Conservation (phyloP, 78 protist genomes). For the Guillardia theta region DNA sequence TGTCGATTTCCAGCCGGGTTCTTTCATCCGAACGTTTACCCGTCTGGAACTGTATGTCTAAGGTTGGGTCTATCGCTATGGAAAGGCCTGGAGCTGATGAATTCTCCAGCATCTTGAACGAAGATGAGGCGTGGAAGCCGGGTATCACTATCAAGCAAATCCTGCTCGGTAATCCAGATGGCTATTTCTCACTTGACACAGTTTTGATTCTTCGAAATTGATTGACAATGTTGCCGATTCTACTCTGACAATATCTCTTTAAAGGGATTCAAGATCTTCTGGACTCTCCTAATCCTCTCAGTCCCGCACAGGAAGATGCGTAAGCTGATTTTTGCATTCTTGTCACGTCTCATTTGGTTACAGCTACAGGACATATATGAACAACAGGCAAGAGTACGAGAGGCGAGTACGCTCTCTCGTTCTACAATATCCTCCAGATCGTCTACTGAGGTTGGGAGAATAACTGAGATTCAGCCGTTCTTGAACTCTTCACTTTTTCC, state of each 20-base stretch:
- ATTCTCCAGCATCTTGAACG: constrained; percentile 77
- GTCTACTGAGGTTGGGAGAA: too few relatives aligned
- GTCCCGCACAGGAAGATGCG: constrained; percentile 94
- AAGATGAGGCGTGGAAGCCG: constrained; percentile 94
- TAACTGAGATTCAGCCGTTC: too few relatives aligned
- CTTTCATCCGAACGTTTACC: constrained; percentile 69
- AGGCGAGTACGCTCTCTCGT: too few relatives aligned
- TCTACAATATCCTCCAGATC: too few relatives aligned
- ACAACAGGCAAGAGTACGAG: too few relatives aligned
- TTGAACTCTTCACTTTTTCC: too few relatives aligned
- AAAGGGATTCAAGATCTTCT: constrained; percentile 95
- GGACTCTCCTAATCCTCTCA: constrained; percentile 85
- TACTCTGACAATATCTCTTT: constrained; percentile 68
- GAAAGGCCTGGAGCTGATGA: background rate
- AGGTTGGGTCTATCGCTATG: background rate
- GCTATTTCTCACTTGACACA: too few relatives aligned
- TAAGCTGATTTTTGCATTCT: constrained; percentile 44
- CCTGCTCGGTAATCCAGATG: too few relatives aligned
- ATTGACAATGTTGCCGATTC: background rate
- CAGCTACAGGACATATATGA: too few relatives aligned
- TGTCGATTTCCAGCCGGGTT: background rate
- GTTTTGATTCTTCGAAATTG: too few relatives aligned
- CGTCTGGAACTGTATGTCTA: constrained; percentile 96
- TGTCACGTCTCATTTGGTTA: too few relatives aligned
- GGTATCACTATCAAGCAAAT: constrained; percentile 83